These are phyloP conservation scores for Tricholoma bakamatsutake DNA, from an alignment of 768 basidiomycete species.

Conservation along the genomic window DNA sequence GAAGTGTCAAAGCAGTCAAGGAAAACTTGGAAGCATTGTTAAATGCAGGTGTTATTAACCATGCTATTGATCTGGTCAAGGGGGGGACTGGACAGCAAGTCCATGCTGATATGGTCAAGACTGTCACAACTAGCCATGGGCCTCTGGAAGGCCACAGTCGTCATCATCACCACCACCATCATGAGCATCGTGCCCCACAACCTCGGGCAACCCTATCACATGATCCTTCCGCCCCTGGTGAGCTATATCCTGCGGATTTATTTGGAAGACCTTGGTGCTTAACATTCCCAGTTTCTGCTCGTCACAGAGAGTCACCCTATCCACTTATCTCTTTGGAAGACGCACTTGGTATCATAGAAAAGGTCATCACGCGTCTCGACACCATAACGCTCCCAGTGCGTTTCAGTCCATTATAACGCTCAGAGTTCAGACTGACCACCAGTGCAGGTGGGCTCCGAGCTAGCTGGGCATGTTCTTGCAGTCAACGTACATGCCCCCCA, in stretches of 20 bases:
- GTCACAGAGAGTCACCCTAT: slow-evolving; percentile 76
- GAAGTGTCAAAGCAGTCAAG: slow-evolving; percentile 78
- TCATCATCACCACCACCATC: slow-evolving; percentile 32
- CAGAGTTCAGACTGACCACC: background rate
- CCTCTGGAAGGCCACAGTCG: slow-evolving; percentile 22
- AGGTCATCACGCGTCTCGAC: slow-evolving; percentile 39
- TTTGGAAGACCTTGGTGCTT: background rate
- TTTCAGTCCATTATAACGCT: background rate
- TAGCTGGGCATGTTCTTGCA: slow-evolving; percentile 70
- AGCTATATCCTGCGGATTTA: slow-evolving; percentile 13
- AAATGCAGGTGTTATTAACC: slow-evolving; percentile 48
- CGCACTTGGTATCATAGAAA: slow-evolving; percentile 53
- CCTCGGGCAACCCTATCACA: slow-evolving; percentile 58
- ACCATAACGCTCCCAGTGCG: slow-evolving; percentile 38
- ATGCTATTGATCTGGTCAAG: slow-evolving; percentile 67
- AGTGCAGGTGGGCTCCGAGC: slow-evolving; percentile 48
- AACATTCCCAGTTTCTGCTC: slow-evolving; percentile 48
- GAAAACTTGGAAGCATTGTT: slow-evolving; percentile 70
- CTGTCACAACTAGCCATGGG: slow-evolving; percentile 13
- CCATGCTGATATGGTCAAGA: slow-evolving; percentile 43
- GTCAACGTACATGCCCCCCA: slow-evolving; percentile 65
- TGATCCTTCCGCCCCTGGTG: slow-evolving; percentile 66
- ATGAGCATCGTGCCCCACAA: slow-evolving; percentile 36
- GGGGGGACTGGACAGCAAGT: slow-evolving; percentile 61
- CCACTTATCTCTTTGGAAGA: slow-evolving; percentile 60